These are phyloP conservation scores for Thalassiosira livingstoniorum DNA, from an alignment of 352 stramenopile genomes.

Conservation along the genomic window DNA sequence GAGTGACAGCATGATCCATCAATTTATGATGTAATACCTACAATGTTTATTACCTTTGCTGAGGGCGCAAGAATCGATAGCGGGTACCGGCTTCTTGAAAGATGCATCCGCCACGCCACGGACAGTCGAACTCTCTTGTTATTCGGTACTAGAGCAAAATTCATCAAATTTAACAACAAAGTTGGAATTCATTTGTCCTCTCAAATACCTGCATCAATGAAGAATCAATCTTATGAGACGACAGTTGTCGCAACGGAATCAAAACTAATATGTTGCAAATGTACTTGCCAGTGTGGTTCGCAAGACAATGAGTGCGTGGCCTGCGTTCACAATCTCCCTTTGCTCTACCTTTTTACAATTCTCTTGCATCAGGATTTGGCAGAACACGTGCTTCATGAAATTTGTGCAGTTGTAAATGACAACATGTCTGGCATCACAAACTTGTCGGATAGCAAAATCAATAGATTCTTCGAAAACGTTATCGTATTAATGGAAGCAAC, in stretches of 20 bases:
- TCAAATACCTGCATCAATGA: slow-evolving; percentile 43
- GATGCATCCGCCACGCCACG: slow-evolving; percentile 28
- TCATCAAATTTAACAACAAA: not conserved
- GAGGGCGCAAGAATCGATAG: slow-evolving; percentile 24
- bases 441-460: slow-evolving; percentile 1
- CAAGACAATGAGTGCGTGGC: slow-evolving; percentile 17
- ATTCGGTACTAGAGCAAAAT: slow-evolving; percentile 5
- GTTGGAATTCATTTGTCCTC: slow-evolving; percentile 20
- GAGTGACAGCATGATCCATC: slow-evolving; percentile 25
- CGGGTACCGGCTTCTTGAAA: slow-evolving; percentile 28
- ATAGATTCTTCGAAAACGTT: not conserved
- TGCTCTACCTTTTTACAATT: slow-evolving; percentile 19
- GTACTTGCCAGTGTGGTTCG: slow-evolving; percentile 39
- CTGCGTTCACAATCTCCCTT: slow-evolving; percentile 34
- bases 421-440: too few species aligned
- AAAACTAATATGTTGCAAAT: slow-evolving; percentile 33
- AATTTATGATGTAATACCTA: slow-evolving; percentile 30
- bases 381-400: slow-evolving; percentile 27
- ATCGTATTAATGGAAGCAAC: slow-evolving; percentile 17
- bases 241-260: not conserved
- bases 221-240: slow-evolving; percentile 26
- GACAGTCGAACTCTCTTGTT: slow-evolving; percentile 16
- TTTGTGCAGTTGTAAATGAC: slow-evolving; percentile 2
- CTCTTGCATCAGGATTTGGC: slow-evolving; percentile 26
- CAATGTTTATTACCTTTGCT: slow-evolving; percentile 35